Base-by-base conservation (phyloP, 2,329 filamentous ascomycete genomes). In the Alternaria ventricosa region DNA sequence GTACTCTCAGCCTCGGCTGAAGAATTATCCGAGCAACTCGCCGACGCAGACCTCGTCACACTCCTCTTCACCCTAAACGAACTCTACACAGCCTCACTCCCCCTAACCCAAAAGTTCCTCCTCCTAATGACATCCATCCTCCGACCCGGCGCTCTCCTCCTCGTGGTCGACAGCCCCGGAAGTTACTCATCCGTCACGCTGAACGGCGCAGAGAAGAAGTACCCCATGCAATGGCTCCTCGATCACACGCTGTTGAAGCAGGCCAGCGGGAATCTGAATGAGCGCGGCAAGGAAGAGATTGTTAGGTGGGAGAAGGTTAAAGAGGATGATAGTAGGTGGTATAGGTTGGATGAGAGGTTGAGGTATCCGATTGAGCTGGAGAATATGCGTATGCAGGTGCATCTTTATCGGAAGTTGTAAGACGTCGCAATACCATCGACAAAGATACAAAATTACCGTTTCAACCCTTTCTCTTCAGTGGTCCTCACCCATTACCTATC, bases 61-160 rank as follows among this genome's bases (percentile, higher is more conserved):
- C 82, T 98, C 12, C 88, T 98, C 81, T 99, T 98, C 84, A 97
- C 95, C 0, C 87, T 98, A 50, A 98, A 98, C 79, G 96, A 99
- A 81, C 88, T 99, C 0, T 98, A 97, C 83, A 91, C 92, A 0
- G 84, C 88, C 0, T 93, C 90, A 1, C 88, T 94, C 23, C 84
- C 89, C 3, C 88, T 89, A 70, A 93, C 95, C 0, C 97, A 95
- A 0, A 83, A 84, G 4, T 90, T 98, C 68, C 84, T 99, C 0
- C 85, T 93, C 5, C 83, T 83, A 1, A 82, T 97, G 18, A 92
- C 91, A 0, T 82, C 87, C 2, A 69, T 81, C 1, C 76, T 92
- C 3, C 81, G 84, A 0, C 63, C 83, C 0, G 90, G 88, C 1
- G 88, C 92, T 3, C 79, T 95, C 43, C 82, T 98, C 1, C 86